Evolutionary conservation across 768 basidiomycete species (phyloP).

Genomic region (Fibroporia radiculosa): DNA sequence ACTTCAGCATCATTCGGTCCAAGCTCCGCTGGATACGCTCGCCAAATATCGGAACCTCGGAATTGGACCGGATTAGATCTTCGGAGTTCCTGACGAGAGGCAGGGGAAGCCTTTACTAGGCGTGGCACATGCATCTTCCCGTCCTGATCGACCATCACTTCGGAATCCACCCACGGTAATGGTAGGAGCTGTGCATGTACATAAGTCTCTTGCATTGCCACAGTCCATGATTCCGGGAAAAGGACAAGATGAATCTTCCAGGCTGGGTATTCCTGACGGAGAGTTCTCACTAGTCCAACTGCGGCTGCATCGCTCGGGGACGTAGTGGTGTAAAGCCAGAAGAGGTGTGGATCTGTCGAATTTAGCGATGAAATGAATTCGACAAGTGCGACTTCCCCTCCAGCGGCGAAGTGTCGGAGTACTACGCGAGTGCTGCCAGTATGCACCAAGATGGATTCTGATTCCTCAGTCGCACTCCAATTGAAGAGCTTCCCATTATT

Average conservation of each 20-base stretch:
- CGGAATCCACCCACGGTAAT: slow-evolving; percentile 5
- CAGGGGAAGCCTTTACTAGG: slow-evolving; percentile 3
- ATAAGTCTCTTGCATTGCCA: neutral
- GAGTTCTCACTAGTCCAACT: slow-evolving; percentile 3
- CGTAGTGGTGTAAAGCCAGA: slow-evolving; percentile 7
- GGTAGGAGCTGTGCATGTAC: slow-evolving; percentile 1
- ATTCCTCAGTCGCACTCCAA: too few species aligned
- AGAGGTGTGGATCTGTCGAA: neutral
- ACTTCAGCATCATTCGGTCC: slow-evolving; percentile 6
- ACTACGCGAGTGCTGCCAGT: too few species aligned
- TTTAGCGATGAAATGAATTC: slow-evolving; percentile 1
- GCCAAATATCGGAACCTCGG: slow-evolving; percentile 3
- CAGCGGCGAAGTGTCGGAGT: neutral
- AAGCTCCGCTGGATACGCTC: slow-evolving; percentile 3
- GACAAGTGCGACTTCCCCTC: neutral
- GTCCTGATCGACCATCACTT: slow-evolving; percentile 3
- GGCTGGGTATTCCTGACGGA: slow-evolving; percentile 6
- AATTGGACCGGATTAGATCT: slow-evolving; percentile 1
- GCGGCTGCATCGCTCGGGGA: neutral
- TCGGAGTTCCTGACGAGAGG: neutral
- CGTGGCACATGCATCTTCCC: slow-evolving; percentile 7
- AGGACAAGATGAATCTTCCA: slow-evolving; percentile 3
- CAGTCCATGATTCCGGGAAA: slow-evolving; percentile 4
- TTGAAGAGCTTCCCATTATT: too few species aligned
- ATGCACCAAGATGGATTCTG: too few species aligned